Base-by-base conservation (phyloP, 164 flowering plant species). In the Liquidambar formosana region DNA sequence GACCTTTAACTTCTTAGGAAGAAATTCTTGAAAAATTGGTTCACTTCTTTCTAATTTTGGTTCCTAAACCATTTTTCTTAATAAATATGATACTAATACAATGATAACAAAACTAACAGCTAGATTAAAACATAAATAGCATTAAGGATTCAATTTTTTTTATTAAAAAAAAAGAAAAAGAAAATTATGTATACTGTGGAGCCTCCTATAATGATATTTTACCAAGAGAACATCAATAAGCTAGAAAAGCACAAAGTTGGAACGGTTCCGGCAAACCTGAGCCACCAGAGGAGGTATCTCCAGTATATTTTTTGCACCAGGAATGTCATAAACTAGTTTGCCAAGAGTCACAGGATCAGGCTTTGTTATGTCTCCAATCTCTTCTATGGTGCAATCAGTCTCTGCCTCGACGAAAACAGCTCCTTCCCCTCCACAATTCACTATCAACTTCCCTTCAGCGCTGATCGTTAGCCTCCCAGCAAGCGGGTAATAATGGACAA, bases 371-470 rank as follows among this genome's bases (percentile, higher is more conserved):
- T 89, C 96, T 1, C 93, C 88, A 4, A 94, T 74, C 21, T 83
- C 87, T 15, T 85, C 79, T 22, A 94, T 71, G 0, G 38, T 27
- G 68, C 89, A 88, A 61, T 85, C 65, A 0, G 96, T 81, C 63
- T 84, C 89, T 10, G 98, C 98, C 77, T 88, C 97, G 6, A 92
- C 95, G 27, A 94, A 85, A 60, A 90, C 82, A 21, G 88, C 92
- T 13, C 98, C 98, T 47, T 94, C 93, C 1, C 88, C 92, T 0
- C 86, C 90, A 73, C 97, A 92, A 52, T 92, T 78, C 66, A 92
- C 91, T 5, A 85, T 87, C 51, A 94, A 82, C 84, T 92, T 94
- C 48, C 87, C 93, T 52, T 86, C 94, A 2, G 81, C 38, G 76
- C 94, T 88, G 57, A 92, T 79, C 0, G 87, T 84, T 0, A 94